These are phyloP conservation scores for Tilletia indica DNA, from an alignment of 1,284 basidiomycete genomes.

Conservation along the genomic window DNA sequence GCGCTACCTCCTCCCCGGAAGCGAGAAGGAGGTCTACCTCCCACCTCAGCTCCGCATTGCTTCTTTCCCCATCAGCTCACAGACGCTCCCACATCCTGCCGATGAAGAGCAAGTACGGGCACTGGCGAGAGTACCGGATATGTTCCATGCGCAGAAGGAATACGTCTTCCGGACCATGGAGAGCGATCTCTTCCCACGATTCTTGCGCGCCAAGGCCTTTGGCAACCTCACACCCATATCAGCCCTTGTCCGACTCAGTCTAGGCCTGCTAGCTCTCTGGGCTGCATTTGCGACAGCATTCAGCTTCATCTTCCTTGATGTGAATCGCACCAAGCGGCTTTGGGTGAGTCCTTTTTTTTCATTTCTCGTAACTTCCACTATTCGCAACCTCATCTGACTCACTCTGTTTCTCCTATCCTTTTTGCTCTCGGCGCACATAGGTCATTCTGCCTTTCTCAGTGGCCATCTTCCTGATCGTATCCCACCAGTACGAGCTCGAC, in stretches of 20 bases:
- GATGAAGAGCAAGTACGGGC: constrained; percentile 69
- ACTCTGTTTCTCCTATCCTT: constrained; percentile 16
- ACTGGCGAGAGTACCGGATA: constrained; percentile 87
- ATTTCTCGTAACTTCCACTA: not conserved
- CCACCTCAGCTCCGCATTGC: constrained; percentile 60
- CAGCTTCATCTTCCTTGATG: constrained; percentile 87
- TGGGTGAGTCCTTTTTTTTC: constrained; percentile 71
- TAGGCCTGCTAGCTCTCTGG: constrained; percentile 85
- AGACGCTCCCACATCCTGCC: constrained; percentile 68
- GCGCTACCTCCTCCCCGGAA: constrained; percentile 73
- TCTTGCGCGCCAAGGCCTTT: constrained; percentile 92
- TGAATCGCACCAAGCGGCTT: constrained; percentile 82
- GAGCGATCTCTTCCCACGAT: constrained; percentile 86
- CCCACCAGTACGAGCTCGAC: constrained; percentile 94
- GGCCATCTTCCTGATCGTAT: constrained; percentile 81
- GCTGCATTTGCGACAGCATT: constrained; percentile 84
- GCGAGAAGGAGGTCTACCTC: constrained; percentile 83
- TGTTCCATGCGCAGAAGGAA: constrained; percentile 95
- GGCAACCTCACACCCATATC: constrained; percentile 91
- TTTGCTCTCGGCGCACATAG: constrained; percentile 58
- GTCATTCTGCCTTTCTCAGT: constrained; percentile 91
- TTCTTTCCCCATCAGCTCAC: constrained; percentile 59
- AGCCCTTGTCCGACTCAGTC: constrained; percentile 68
- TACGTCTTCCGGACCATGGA: constrained; percentile 94
- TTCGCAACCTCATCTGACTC: not conserved